Evolutionary conservation across 805 yeast genomes (phyloP), one percentile per base, ranked within the genome.

Genomic region (Isabelozyma heimii): DNA sequence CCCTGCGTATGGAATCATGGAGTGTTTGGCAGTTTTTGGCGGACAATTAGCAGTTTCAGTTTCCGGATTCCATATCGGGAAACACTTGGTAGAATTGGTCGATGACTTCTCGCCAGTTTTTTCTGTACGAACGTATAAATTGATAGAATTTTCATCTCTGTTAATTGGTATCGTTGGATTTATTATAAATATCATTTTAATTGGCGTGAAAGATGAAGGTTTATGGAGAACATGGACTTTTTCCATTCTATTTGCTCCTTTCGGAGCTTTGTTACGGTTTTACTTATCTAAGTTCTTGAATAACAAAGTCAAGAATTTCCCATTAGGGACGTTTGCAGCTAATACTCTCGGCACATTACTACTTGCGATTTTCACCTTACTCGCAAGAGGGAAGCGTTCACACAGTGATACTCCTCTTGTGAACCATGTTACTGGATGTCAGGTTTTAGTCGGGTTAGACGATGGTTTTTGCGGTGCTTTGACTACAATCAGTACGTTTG

Each of bases 1-100:
- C 52, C 69, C 80, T 7, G 97, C 88, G 0, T 89, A 88, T 62
- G 95, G 96, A 0, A 80, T 87, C 2, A 84, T 89, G 84, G 88
- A 84, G 49, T 85, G 83, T 46, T 63, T 87, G 17, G 79, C 91
- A 1, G 89, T 87, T 1, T 41, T 81, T 0, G 55, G 89, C 0
- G 68, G 80, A 0, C 88, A 89, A 47, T 51, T 87, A 50, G 75
- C 82, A 8, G 70, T 86, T 10, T 86, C 94, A 0, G 62, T 83
- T 43, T 69, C 80, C 6, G 89, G 86, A 0, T 82, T 76, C 50
- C 66, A 69, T 9, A 62, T 82, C 16, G 97, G 97, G 1, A 69
- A 67, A 41, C 85, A 85, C 50, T 17, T 81, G 4, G 61, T 65
- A 2, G 55, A 54, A 14, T 50, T 55, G 1, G n/a, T 63, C 8